Percentiles rank a stretch among this genome's conserved stretches.
These are phyloP conservation scores for Fusarium pseudoanthophilum DNA, from an alignment of 2,329 filamentous ascomycete species.

Conservation along the genomic window DNA sequence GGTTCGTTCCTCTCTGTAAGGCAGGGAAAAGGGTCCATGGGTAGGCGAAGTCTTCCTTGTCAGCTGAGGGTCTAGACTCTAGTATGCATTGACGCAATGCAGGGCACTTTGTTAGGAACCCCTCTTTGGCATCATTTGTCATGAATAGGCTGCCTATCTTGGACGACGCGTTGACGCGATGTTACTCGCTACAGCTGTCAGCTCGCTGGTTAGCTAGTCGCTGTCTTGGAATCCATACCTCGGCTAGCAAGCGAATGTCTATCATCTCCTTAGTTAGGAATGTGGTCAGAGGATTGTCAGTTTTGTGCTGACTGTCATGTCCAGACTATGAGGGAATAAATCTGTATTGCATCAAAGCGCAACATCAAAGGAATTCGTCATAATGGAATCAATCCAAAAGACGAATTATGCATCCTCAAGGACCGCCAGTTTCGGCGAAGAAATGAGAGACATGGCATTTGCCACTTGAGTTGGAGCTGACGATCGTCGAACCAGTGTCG, in stretches of 20 bases:
- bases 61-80: slow-evolving; percentile 4
- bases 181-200: background rate
- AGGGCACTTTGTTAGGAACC: background rate
- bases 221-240: slow-evolving; percentile 16
- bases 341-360: slow-evolving; percentile 1
- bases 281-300: background rate
- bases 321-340: background rate
- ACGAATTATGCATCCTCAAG: background rate
- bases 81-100: background rate
- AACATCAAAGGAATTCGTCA: background rate
- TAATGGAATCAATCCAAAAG: background rate
- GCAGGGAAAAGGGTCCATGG: background rate
- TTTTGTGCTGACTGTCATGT: background rate
- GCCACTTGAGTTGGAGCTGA: background rate
- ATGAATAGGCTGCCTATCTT: background rate
- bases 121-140: background rate
- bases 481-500: background rate
- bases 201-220: background rate
- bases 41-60: background rate
- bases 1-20: background rate
- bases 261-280: background rate
- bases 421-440: background rate
- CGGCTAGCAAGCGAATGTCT: background rate
- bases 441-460: background rate
- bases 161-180: background rate